These are phyloP conservation scores for Cercospora sojina DNA, from an alignment of 2,329 filamentous ascomycete genomes.

Conservation along the genomic window DNA sequence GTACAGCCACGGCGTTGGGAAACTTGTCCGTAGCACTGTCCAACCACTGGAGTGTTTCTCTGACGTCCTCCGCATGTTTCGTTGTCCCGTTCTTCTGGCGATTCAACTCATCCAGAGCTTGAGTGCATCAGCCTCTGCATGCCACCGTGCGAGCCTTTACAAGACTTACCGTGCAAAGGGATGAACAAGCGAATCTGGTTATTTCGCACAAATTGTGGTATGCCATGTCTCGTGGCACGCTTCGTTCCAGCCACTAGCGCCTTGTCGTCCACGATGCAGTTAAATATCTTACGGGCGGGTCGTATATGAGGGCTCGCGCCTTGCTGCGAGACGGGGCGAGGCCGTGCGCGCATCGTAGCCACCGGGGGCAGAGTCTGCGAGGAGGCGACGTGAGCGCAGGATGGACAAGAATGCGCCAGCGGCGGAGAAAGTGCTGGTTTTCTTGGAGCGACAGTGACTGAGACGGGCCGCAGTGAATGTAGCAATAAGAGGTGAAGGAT, in stretches of 20 bases:
- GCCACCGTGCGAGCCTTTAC: neutral
- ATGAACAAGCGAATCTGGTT: slow-evolving; percentile 53
- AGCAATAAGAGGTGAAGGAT: neutral
- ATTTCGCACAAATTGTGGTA: slow-evolving; percentile 52
- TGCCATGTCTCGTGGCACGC: slow-evolving; percentile 53
- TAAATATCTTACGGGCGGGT: slow-evolving; percentile 50
- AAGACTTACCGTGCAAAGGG: slow-evolving; percentile 51
- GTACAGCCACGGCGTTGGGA: slow-evolving; percentile 46
- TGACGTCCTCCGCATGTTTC: slow-evolving; percentile 47
- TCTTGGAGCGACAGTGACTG: neutral
- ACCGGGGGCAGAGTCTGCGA: slow-evolving; percentile 10
- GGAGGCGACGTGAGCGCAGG: neutral
- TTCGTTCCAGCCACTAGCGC: slow-evolving; percentile 53
- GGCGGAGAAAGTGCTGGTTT: neutral
- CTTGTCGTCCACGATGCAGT: slow-evolving; percentile 55
- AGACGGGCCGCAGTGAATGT: neutral
- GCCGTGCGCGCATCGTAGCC: slow-evolving; percentile 31
- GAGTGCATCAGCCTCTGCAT: neutral
- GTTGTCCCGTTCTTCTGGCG: slow-evolving; percentile 45
- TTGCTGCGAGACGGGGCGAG: slow-evolving; percentile 33
- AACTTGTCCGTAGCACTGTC: slow-evolving; percentile 51
- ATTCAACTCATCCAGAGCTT: slow-evolving; percentile 49
- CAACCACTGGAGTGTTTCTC: slow-evolving; percentile 52
- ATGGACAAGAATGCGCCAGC: too few species aligned
- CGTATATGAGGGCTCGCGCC: slow-evolving; percentile 20